Evolutionary conservation across 2,329 filamentous ascomycete genomes (phyloP).

Genomic region (Ascochyta fabae): DNA sequence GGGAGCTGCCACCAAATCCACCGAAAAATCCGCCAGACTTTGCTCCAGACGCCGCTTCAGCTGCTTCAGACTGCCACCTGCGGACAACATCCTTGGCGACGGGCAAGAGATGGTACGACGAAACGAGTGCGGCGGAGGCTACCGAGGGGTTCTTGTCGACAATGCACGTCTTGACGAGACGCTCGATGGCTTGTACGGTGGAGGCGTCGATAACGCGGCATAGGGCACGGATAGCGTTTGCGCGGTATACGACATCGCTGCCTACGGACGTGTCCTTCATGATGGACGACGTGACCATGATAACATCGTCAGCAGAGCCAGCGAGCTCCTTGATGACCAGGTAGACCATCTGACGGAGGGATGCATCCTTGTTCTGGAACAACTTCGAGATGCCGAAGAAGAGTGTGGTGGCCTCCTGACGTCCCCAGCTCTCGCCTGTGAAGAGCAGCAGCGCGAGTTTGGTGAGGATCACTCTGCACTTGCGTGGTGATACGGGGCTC

Average conservation of each 20-base stretch:
- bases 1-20: conserved; percentile 82
- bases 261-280: conserved; percentile 99
- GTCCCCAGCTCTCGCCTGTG: conserved; percentile 95
- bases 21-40: conserved; percentile 93
- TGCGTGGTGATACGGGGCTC: conserved; percentile 93
- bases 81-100: conserved; percentile 94
- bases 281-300: conserved; percentile 99
- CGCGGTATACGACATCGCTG: conserved; percentile 81
- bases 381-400: conserved; percentile 98
- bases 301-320: conserved; percentile 94
- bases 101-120: conserved; percentile 95
- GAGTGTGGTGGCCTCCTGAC: conserved; percentile 94
- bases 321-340: conserved; percentile 97
- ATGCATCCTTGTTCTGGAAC: conserved; percentile 99
- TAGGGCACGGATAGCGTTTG: conserved; percentile 93
- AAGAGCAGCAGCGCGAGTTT: conserved; percentile 97
- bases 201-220: conserved; percentile 96
- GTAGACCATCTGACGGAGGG: conserved; percentile 98
- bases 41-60: conserved; percentile 88
- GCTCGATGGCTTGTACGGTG: conserved; percentile 96
- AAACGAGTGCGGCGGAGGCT: conserved; percentile 92
- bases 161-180: conserved; percentile 98
- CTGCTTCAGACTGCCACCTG: conserved; percentile 98
- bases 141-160: conserved; percentile 99
- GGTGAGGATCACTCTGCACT: conserved; percentile 90